phyloP scores from a whole-genome alignment of 2,329 filamentous ascomycete genomes.

The Trichoderma citrinoviride region DNA sequence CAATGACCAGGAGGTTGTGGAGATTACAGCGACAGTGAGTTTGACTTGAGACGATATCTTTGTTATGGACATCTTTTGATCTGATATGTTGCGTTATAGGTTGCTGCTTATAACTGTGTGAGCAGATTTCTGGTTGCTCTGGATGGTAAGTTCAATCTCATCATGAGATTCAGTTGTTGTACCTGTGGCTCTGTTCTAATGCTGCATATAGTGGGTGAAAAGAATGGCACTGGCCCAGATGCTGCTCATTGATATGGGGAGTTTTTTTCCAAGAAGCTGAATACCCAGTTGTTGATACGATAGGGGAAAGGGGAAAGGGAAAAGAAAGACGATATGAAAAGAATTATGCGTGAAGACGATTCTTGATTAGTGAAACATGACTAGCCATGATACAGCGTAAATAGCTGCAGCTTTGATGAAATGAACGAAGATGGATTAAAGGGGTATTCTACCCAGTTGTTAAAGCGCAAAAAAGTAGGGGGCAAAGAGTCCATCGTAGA shows the following conservation, averaged over 20 bases:
- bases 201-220: conserved; percentile 51
- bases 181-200: conserved; percentile 21
- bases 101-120: conserved; percentile 80
- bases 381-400: not conserved
- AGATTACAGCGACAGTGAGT: conserved; percentile 71
- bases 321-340: not conserved
- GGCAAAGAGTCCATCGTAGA: not conserved
- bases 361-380: not conserved
- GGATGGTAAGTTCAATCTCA: conserved; percentile 55
- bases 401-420: conserved; percentile 10
- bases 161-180: conserved; percentile 11
- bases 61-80: not conserved
- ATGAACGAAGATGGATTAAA: conserved; percentile 19
- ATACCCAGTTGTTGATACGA: not conserved
- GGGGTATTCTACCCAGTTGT: conserved; percentile 43
- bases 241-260: conserved; percentile 37
- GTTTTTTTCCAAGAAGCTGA: not conserved
- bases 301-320: too few species aligned
- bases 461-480: too few species aligned
- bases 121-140: conserved; percentile 80
- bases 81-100: conserved; percentile 31
- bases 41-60: not conserved
- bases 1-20: conserved; percentile 70
- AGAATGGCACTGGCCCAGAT: conserved; percentile 52
- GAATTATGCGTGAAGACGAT: not conserved